phyloP scores from a whole-genome alignment of 345 rosid genomes.

The Microthlaspi erraticum region DNA sequence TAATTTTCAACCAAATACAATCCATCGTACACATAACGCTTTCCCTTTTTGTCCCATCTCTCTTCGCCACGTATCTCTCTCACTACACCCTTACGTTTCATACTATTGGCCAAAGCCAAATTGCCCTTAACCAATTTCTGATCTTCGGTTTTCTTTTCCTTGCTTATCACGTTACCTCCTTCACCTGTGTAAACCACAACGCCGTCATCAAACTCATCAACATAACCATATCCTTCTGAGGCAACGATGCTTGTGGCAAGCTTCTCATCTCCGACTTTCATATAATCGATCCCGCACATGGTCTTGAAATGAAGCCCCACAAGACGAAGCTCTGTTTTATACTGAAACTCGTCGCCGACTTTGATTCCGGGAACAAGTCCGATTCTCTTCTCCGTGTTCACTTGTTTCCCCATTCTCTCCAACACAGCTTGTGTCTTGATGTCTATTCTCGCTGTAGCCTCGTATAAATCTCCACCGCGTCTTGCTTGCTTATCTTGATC shows the following conservation, averaged over 20 bases:
- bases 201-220: constrained; percentile 57
- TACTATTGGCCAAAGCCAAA: constrained; percentile 72
- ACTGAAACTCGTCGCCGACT: constrained; percentile 85
- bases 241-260: constrained; percentile 78
- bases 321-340: constrained; percentile 70
- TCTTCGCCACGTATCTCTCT: constrained; percentile 79
- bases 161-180: constrained; percentile 71
- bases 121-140: constrained; percentile 79
- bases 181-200: constrained; percentile 73
- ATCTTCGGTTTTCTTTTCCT: constrained; percentile 66
- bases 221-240: constrained; percentile 74
- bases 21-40: constrained; percentile 74
- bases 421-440: constrained; percentile 51
- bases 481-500: constrained; percentile 68
- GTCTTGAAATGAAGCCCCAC: constrained; percentile 74
- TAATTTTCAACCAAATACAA: constrained; percentile 63
- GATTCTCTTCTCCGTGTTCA: constrained; percentile 55
- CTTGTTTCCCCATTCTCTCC: constrained; percentile 52
- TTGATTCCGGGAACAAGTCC: constrained; percentile 82
- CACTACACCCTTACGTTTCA: constrained; percentile 50
- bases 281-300: constrained; percentile 80
- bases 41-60: constrained; percentile 40
- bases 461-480: constrained; percentile 28
- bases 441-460: constrained; percentile 57
- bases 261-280: constrained; percentile 45